Base-by-base conservation (phyloP, 2,329 filamentous ascomycete genomes). In the Bretziella fagacearum region DNA sequence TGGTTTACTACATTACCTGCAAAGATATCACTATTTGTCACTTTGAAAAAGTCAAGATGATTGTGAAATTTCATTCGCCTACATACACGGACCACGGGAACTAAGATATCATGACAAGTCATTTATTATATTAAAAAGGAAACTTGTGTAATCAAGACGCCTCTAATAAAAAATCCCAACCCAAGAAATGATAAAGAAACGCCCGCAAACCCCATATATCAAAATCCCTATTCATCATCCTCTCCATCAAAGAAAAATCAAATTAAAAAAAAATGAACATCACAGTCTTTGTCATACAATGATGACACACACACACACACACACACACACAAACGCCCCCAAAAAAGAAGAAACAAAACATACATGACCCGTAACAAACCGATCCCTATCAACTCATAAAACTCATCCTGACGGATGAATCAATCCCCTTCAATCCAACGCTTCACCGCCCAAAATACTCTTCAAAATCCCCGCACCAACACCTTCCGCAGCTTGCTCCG, bases 401-500 rank as follows among this genome's bases (percentile, higher is more conserved):
- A 11, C 44, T 39, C 25, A 25, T 46, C n/a, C n/a, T n/a, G n/a
- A n/a, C n/a, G n/a, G n/a, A n/a, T n/a, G n/a, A n/a, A n/a, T n/a
- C n/a, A n/a, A n/a, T 22, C 17, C 22, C 22, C 20, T 26, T 17
- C 57, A 74, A 55, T 76, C 72, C 61, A 77, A 62, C 33, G 70
- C 70, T 54, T 77, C 73, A 33, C 73, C 76, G 54, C 67, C 73
- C 56, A 81, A 55, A 54, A 81, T 79, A 57, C 69, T 75, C 56
- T 62, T 69, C 56, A 81, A 57, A 53, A 81, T 81, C 33, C 73
- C 73, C 4, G 67, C 68, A 1, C 74, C 77, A 3, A 74, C 59
- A 3, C 73, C 73, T 18, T 79, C 74, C 33, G 85, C 73, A 46
- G 82, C 78, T 48, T 71, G 71, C 54, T 79, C 74, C 53, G 93